Evolutionary conservation across 2,329 filamentous ascomycete genomes (phyloP), one percentile per base, ranked within the genome.

Genomic region (Colletotrichum shisoi): DNA sequence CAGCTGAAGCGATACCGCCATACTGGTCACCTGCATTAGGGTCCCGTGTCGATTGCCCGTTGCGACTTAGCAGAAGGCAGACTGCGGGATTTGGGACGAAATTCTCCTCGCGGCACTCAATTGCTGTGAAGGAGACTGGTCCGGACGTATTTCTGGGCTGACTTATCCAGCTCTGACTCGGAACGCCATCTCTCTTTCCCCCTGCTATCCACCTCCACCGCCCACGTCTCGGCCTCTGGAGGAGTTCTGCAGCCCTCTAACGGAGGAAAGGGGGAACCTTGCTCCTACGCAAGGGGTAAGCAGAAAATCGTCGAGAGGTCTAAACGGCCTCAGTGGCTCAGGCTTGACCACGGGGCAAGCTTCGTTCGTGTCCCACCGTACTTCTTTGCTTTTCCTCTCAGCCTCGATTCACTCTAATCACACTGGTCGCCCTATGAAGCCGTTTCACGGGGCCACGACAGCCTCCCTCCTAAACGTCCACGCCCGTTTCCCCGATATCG

Each of bases 61-160:
- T 67, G 51, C n/a, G 66, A 67, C 31, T 52, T 66, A 67, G 66
- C 62, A 56, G 52, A 61, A 68, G 66, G 66, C 62, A 62, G 62
- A 65, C 56, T 66, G 15, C 37, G 53, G 62, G 45, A 57, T 44
- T 66, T 27, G 57, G 19, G 34, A 49, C 40, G 17, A 44, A 52
- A 56, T 48, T 31, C 15, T 31, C 13, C 31, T 44, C 5, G 42
- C 44, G 56, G 48, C 21, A 51, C 49, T 19, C 12, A 19, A 52
- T 62, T 67, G 62, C 57, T 57, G 57, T 67, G 66, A 61, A 68
- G 37, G 49, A 21, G 62, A 68, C 62, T 68, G 62, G 66, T n/a
- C 11, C 51, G 34, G 34, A 66, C 19, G 15, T 37, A 52, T 46
- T 31, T 45, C 8, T n/a, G 34, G 60, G 65, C 65, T 66, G 62